These are phyloP conservation scores for Metarhizium rileyi DNA, from an alignment of 2,329 filamentous ascomycete species.

Conservation along the genomic window DNA sequence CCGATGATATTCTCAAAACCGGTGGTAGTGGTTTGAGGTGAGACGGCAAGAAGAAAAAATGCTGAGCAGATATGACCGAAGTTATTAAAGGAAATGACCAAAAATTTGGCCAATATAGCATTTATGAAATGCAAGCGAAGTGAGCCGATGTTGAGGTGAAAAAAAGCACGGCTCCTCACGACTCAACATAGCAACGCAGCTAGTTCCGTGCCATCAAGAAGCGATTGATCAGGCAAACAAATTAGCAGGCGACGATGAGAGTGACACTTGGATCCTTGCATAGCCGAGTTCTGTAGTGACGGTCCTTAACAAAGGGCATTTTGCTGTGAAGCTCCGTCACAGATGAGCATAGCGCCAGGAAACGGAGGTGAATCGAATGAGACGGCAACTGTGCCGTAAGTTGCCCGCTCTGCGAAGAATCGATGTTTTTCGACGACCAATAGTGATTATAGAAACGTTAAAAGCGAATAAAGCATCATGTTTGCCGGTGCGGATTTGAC, in stretches of 20 bases:
- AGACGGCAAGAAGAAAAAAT: not conserved
- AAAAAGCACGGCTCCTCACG: not conserved
- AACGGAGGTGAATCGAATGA: not conserved
- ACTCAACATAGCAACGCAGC: not conserved
- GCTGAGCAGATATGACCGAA: not conserved
- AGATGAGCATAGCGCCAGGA: not conserved
- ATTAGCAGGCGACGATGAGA: constrained; percentile 2
- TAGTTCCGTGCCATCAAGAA: not conserved
- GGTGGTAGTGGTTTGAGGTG: not conserved
- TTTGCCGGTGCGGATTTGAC: not conserved
- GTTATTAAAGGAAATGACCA: not conserved
- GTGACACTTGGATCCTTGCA: constrained; percentile 3
- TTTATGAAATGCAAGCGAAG: not conserved
- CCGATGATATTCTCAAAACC: not conserved
- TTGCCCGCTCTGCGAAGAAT: not conserved
- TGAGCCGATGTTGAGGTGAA: not conserved
- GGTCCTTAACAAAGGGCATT: constrained; percentile 18
- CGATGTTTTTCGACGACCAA: not conserved
- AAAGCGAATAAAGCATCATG: not conserved
- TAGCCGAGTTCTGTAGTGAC: constrained; percentile 5
- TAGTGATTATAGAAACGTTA: not conserved
- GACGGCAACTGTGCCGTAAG: not conserved
- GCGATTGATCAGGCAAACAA: not conserved
- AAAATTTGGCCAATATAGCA: not conserved
- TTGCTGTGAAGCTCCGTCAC: constrained; percentile 9